Evolutionary conservation across 176 grass and related monocot genomes (phyloP), one percentile per base, ranked within the genome.

Genomic region (Hordeum marinum): DNA sequence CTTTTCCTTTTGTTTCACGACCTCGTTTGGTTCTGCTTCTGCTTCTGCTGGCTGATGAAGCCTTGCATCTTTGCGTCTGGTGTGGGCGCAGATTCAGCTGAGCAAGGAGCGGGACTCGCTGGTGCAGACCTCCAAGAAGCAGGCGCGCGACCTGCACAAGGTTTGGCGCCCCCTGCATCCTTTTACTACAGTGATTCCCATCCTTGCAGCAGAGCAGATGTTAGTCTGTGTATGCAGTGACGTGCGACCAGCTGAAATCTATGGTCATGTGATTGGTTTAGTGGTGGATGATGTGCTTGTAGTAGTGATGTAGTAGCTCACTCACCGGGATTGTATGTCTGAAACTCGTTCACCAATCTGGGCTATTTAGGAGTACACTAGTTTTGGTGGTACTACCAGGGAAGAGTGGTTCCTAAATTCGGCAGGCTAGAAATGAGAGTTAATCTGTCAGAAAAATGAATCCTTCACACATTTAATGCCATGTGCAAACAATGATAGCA

Each of bases 101-200:
- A 87, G 12, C 75, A 91, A 91, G 89, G 95, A 98, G 85, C 52
- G 93, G 78, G 95, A 98, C 75, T 88, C 93, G 41, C 72, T 98
- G 48, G 89, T 83, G 70, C 91, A 93, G 87, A 95, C 87, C 8
- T 71, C 87, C 41, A 94, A 95, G 85, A 98, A 92, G 86, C 86
- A 92, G 76, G 75, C 91, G 57, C 95, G 89, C 20, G 90, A 98
- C 82, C 79, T 95, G 68, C 81, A 92, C 68, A 98, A 98, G 95
- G 92, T 93, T 21, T 0, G 45, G 17, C 1, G 70, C 55, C 18
- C 31, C 43, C 78, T 12, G 45, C 46, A 17, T n/a, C 1, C 14
- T 50, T 50, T 50, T 17, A 15, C 39, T 41, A 4, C 32, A 34
- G 32, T 34, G 1, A 41, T 48, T 14, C 43, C 13, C 79, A 11